Evolutionary conservation across 495 filamentous ascomycete species (phyloP).

Genomic region (Penicillium desertorum): DNA sequence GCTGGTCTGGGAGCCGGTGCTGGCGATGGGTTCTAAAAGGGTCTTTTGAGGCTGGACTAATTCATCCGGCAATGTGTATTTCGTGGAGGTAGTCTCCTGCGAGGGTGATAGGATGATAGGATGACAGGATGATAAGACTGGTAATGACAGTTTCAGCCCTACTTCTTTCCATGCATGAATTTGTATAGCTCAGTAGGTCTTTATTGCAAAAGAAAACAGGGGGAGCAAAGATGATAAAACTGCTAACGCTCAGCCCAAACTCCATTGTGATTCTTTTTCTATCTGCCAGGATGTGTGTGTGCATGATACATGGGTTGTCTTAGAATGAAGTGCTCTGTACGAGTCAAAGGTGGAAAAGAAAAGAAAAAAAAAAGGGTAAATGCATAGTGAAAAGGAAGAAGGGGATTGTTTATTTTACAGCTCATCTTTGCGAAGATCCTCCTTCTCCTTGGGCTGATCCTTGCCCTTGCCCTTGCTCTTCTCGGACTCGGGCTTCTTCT

Average conservation of each 20-base stretch:
- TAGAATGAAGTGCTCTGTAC: constrained; percentile 22
- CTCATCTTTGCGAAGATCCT: constrained; percentile 44
- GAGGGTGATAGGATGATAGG: not conserved
- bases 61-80: not conserved
- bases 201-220: not conserved
- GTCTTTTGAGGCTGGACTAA: not conserved
- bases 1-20: not conserved
- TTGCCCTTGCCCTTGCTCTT: constrained; percentile 32
- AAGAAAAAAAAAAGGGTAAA: constrained; percentile 11
- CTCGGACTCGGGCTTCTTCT: constrained; percentile 46
- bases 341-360: constrained; percentile 10
- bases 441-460: constrained; percentile 24
- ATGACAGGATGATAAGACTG: not conserved
- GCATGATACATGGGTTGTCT: constrained; percentile 24
- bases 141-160: not conserved
- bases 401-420: constrained; percentile 26
- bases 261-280: constrained; percentile 28
- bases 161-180: not conserved
- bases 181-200: not conserved
- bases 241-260: constrained; percentile 16
- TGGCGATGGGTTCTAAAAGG: not conserved
- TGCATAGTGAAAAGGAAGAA: not conserved
- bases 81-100: not conserved
- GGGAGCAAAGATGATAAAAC: not conserved
- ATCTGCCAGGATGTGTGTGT: constrained; percentile 19